Conservation (phyloP, 129 eudicot species). For the Oenanthe sinensis region DNA sequence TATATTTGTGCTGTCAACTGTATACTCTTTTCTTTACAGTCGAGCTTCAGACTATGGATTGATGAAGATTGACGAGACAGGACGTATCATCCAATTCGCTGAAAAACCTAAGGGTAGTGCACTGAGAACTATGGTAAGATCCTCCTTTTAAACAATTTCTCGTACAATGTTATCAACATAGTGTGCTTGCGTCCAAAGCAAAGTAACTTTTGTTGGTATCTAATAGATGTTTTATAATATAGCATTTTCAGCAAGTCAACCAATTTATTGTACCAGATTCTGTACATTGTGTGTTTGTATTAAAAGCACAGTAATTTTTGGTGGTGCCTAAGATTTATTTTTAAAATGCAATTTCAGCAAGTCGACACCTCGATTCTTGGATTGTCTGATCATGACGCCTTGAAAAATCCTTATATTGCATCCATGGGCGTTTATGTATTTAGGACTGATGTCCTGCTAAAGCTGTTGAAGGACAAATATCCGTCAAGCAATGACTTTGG, state of each 20-base stretch:
- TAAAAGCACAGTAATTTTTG: not conserved
- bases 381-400: slow-evolving; percentile 60
- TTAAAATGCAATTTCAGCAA: slow-evolving; percentile 28
- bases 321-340: not conserved
- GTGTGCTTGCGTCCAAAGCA: not conserved
- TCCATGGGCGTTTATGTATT: slow-evolving; percentile 97
- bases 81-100: slow-evolving; percentile 62
- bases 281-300: not conserved
- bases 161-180: not conserved
- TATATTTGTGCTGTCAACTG: not conserved
- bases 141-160: not conserved
- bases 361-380: slow-evolving; percentile 71
- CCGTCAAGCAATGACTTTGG: slow-evolving; percentile 89
- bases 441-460: slow-evolving; percentile 56
- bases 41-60: slow-evolving; percentile 87
- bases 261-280: not conserved
- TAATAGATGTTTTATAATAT: not conserved
- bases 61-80: slow-evolving; percentile 71
- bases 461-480: slow-evolving; percentile 62
- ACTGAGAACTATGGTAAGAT: slow-evolving; percentile 63
- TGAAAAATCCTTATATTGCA: slow-evolving; percentile 72
- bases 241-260: slow-evolving; percentile 31
- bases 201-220: not conserved
- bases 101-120: slow-evolving; percentile 74
- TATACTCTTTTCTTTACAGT: slow-evolving; percentile 9